These are phyloP conservation scores for Lyophyllum decastes DNA, from an alignment of 768 basidiomycete genomes.

Conservation along the genomic window DNA sequence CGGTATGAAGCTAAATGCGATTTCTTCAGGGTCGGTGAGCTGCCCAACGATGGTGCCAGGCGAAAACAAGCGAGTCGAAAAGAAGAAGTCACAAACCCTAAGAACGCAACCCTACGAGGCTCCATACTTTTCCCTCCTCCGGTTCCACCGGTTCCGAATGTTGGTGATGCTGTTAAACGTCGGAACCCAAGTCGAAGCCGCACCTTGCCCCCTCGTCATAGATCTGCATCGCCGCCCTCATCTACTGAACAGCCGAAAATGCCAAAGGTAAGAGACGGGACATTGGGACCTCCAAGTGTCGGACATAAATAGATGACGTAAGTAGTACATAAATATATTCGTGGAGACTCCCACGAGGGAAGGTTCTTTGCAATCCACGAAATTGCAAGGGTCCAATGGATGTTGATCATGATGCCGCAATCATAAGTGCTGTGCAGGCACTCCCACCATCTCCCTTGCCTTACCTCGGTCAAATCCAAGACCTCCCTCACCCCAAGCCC, in stretches of 20 bases:
- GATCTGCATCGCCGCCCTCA: slow-evolving; percentile 7
- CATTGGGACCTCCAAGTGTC: not conserved
- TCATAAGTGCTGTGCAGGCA: slow-evolving; percentile 17
- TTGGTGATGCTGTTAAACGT: not conserved
- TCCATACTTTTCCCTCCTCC: slow-evolving; percentile 63
- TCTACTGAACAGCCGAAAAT: not conserved
- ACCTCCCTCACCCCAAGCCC: slow-evolving; percentile 7
- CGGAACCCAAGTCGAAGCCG: slow-evolving; percentile 24
- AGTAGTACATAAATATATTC: not conserved
- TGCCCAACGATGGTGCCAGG: slow-evolving; percentile 5
- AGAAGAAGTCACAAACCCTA: slow-evolving; percentile 36
- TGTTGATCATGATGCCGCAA: slow-evolving; percentile 24
- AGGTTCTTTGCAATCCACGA: slow-evolving; percentile 13
- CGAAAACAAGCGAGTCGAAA: slow-evolving; percentile 23
- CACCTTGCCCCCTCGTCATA: slow-evolving; percentile 14
- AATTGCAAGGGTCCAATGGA: slow-evolving; percentile 20
- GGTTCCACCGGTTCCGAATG: slow-evolving; percentile 16
- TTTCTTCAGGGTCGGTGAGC: slow-evolving; percentile 3
- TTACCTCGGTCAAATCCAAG: slow-evolving; percentile 12
- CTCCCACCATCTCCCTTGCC: slow-evolving; percentile 19
- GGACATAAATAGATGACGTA: not conserved
- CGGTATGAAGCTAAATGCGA: not conserved
- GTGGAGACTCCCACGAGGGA: slow-evolving; percentile 16
- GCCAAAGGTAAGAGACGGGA: not conserved
- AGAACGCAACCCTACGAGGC: slow-evolving; percentile 65